phyloP scores from a whole-genome alignment of 192 early-diverging fungal genomes.

The Phlyctochytrium arcticum region DNA sequence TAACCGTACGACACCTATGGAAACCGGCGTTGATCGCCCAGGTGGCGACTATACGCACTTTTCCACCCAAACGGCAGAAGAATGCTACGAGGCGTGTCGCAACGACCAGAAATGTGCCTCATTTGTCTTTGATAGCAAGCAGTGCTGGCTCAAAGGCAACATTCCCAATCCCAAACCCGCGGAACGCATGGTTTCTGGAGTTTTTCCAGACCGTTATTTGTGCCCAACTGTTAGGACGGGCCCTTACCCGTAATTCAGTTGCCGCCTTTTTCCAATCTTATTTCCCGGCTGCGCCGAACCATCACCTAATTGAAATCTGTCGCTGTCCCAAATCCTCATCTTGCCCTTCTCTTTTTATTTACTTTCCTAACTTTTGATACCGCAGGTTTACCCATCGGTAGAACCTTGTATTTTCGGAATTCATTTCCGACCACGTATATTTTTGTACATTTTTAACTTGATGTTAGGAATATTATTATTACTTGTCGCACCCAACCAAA shows the following conservation, averaged over 20 bases:
- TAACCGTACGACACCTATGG: background rate
- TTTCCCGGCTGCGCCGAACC: no score
- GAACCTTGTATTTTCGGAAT: no score
- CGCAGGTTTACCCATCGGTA: no score
- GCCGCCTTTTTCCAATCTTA: no score
- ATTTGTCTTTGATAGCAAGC: constrained; percentile 12
- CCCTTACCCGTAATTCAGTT: background rate
- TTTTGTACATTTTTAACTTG: no score
- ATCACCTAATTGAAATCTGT: no score
- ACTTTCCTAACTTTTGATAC: no score
- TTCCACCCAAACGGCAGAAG: background rate
- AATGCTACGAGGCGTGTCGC: constrained; percentile 9
- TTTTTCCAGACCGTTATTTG: constrained; percentile 2
- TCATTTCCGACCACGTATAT: no score
- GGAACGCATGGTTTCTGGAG: background rate
- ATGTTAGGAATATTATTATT: no score
- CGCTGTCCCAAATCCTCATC: no score
- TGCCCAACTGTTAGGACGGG: background rate
- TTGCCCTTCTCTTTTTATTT: no score
- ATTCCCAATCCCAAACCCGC: background rate
- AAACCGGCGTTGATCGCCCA: constrained; percentile 5
- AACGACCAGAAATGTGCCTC: background rate
- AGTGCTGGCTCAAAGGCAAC: constrained; percentile 17
- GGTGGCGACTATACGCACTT: constrained; percentile 2
- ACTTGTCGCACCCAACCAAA: no score